Conservation (phyloP, 2,329 filamentous ascomycete species). For the Beauveria sp. region DNA sequence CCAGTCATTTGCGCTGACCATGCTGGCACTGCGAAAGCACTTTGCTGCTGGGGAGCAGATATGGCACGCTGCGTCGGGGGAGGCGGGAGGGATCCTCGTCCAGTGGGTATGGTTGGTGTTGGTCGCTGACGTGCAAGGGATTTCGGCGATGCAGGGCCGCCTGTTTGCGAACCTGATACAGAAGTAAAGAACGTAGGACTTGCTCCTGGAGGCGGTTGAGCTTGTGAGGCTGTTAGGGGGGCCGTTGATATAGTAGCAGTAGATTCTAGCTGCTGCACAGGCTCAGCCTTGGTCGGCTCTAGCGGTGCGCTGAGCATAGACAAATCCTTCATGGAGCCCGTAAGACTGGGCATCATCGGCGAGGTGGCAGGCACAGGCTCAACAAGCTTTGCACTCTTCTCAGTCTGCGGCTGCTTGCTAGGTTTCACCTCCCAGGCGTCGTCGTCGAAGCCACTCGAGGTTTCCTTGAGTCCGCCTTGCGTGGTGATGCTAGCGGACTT, state of each 20-base stretch:
- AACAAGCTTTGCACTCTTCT: conserved; percentile 5
- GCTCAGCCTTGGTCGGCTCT: conserved; percentile 38
- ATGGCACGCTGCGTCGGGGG: conserved; percentile 71
- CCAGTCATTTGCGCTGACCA: conserved; percentile 84
- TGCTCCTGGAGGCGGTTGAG: conserved; percentile 44
- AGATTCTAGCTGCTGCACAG: conserved; percentile 20
- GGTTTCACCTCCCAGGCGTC: conserved; percentile 97
- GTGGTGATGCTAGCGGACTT: conserved; percentile 15
- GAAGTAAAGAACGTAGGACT: conserved; percentile 50
- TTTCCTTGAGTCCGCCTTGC: conserved; percentile 20
- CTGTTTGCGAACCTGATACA: conserved; percentile 16
- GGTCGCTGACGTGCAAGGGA: conserved; percentile 56
- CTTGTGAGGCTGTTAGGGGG: conserved; percentile 26
- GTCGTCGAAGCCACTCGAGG: conserved; percentile 71
- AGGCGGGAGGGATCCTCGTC: conserved; percentile 60
- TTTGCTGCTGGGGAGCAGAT: conserved; percentile 78
- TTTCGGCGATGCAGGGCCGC: conserved; percentile 21
- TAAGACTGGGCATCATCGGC: conserved; percentile 42
- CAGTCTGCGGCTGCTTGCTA: conserved; percentile 44
- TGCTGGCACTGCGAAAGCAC: conserved; percentile 63
- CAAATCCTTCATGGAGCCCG: conserved; percentile 58
- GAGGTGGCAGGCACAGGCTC: conserved; percentile 24
- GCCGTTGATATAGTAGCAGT: conserved; percentile 15
- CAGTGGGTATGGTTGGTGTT: conserved; percentile 53
- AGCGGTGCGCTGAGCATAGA: conserved; percentile 46